Conservation (phyloP, 495 filamentous ascomycete genomes). For the Talaromyces thailandensis region DNA sequence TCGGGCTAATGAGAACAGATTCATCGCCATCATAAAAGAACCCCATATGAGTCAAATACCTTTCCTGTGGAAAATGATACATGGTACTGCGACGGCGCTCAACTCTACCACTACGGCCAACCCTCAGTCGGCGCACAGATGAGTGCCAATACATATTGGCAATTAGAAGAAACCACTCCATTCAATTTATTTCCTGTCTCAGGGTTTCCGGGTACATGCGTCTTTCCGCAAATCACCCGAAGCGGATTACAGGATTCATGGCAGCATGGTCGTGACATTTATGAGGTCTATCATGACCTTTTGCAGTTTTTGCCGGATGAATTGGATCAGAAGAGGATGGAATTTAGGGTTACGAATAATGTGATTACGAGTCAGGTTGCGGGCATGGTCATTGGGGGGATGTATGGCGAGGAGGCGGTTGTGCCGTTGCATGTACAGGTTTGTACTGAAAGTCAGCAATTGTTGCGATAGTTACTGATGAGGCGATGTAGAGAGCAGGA, state of each 20-base stretch:
- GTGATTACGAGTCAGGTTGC: constrained; percentile 64
- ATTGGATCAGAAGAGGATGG: constrained; percentile 26
- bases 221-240: constrained; percentile 63
- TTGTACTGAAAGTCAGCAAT: not conserved
- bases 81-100: constrained; percentile 57
- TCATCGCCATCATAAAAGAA: constrained; percentile 67
- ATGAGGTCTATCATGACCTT: constrained; percentile 51
- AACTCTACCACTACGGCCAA: constrained; percentile 51
- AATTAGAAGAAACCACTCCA: constrained; percentile 42
- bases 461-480: constrained; percentile 7
- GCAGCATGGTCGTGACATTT: constrained; percentile 57
- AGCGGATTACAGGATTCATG: constrained; percentile 55
- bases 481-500: not conserved
- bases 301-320: constrained; percentile 47
- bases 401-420: constrained; percentile 33
- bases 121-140: constrained; percentile 24
- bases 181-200: constrained; percentile 29
- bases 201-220: constrained; percentile 55
- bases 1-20: constrained; percentile 28
- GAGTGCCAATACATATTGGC: constrained; percentile 46
- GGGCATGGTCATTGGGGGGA: constrained; percentile 52
- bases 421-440: constrained; percentile 36
- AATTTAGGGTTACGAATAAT: constrained; percentile 60
- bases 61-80: constrained; percentile 55
- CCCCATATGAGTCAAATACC: constrained; percentile 57